Percentiles rank a stretch among this genome's conserved stretches.
Conservation (phyloP, 1,284 basidiomycete species). For the Sanghuangporus weigelae region DNA sequence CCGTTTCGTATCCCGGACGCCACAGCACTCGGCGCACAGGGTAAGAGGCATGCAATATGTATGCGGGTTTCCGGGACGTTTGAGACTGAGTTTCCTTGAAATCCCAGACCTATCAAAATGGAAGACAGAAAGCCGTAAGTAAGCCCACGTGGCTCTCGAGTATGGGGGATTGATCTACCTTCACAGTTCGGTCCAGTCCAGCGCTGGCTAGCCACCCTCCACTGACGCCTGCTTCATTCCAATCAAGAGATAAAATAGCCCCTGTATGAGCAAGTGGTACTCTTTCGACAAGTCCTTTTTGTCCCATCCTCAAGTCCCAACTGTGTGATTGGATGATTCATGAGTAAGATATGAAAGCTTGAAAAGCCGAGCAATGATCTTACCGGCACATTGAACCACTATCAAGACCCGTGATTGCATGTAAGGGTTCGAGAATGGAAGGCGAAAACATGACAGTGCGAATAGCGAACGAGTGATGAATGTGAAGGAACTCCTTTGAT, state of each 20-base stretch:
- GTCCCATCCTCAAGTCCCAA: slow-evolving; percentile 78
- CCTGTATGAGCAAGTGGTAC: slow-evolving; percentile 76
- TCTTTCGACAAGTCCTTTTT: slow-evolving; percentile 65
- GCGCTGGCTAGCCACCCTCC: slow-evolving; percentile 81
- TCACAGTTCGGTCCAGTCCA: slow-evolving; percentile 77
- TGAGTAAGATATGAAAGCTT: neutral
- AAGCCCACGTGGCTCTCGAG: slow-evolving; percentile 16
- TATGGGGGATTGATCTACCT: slow-evolving; percentile 37
- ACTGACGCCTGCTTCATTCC: slow-evolving; percentile 47
- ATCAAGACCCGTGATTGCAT: slow-evolving; percentile 74
- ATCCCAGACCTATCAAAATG: slow-evolving; percentile 64
- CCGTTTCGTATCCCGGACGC: slow-evolving; percentile 78
- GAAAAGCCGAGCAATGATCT: slow-evolving; percentile 19
- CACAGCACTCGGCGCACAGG: slow-evolving; percentile 72
- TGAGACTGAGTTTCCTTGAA: slow-evolving; percentile 32
- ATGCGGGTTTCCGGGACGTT: slow-evolving; percentile 48
- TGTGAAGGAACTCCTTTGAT: slow-evolving; percentile 61
- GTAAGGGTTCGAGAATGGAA: slow-evolving; percentile 54
- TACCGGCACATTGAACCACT: slow-evolving; percentile 66
- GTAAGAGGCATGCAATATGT: slow-evolving; percentile 72
- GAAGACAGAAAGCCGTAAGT: slow-evolving; percentile 9
- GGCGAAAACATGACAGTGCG: slow-evolving; percentile 73
- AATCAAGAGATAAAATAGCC: slow-evolving; percentile 74
- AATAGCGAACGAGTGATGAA: slow-evolving; percentile 70
- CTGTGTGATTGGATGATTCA: slow-evolving; percentile 30